phyloP scores from a whole-genome alignment of 2,329 filamentous ascomycete species.

The Tolypocladium capitatum region DNA sequence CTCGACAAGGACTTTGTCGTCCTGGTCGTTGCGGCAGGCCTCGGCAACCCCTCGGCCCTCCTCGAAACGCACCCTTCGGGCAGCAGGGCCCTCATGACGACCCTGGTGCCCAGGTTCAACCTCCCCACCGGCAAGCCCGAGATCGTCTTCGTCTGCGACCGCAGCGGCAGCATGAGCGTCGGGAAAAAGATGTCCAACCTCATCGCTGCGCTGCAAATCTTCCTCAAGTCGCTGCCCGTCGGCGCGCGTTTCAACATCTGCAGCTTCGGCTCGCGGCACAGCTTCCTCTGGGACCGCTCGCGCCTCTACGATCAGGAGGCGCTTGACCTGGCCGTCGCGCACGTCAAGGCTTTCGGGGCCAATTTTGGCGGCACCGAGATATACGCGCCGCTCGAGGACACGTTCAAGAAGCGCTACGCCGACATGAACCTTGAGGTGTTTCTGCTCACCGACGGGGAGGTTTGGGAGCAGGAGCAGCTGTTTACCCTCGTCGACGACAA shows the following conservation, averaged over 20 bases:
- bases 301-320: constrained; percentile 29
- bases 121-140: constrained; percentile 42
- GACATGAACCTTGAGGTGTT: constrained; percentile 40
- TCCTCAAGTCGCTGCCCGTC: constrained; percentile 51
- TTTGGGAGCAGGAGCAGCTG: constrained; percentile 31
- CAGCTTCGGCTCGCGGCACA: constrained; percentile 41
- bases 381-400: constrained; percentile 27
- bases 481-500: constrained; percentile 31
- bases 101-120: constrained; percentile 57
- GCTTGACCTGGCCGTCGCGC: constrained; percentile 26
- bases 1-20: constrained; percentile 56
- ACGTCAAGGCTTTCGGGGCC: constrained; percentile 29
- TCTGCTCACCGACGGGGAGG: constrained; percentile 42
- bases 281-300: constrained; percentile 35
- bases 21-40: constrained; percentile 46
- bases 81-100: constrained; percentile 56
- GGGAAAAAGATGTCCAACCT: constrained; percentile 37
- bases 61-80: constrained; percentile 52
- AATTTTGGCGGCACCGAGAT: constrained; percentile 43
- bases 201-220: constrained; percentile 43
- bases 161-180: constrained; percentile 51
- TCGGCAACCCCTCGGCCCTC: constrained; percentile 47
- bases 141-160: constrained; percentile 60
- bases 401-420: constrained; percentile 27
- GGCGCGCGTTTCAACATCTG: constrained; percentile 58